phyloP scores from a whole-genome alignment of 305 asterid species.

The Solanum hybrid region DNA sequence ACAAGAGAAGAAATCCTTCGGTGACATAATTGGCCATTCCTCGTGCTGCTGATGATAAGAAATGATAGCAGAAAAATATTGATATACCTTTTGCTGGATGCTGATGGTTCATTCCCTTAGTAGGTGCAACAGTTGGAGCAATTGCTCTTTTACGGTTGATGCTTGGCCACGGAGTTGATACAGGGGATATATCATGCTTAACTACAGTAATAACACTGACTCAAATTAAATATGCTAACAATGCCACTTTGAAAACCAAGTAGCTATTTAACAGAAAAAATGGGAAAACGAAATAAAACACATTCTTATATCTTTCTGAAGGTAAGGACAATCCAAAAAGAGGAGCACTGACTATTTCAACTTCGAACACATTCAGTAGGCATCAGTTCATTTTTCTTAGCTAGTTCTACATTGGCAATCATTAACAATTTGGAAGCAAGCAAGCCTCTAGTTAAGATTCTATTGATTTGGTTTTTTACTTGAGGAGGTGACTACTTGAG shows the following conservation, averaged over 20 bases:
- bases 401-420: background rate
- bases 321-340: background rate
- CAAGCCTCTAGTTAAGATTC: background rate
- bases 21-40: background rate
- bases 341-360: background rate
- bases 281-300: background rate
- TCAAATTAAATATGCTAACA: background rate
- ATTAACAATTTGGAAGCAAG: background rate
- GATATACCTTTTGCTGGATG: slow-evolving; percentile 48
- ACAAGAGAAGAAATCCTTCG: slow-evolving; percentile 13
- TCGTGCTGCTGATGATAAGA: background rate
- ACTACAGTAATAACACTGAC: slow-evolving; percentile 18
- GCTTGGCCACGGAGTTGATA: slow-evolving; percentile 46
- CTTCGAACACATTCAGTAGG: background rate
- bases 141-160: slow-evolving; percentile 22
- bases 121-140: slow-evolving; percentile 45
- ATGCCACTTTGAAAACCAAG: background rate
- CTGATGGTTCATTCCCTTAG: slow-evolving; percentile 18
- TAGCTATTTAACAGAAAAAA: background rate
- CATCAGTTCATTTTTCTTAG: background rate
- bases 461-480: background rate
- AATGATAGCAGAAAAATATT: background rate
- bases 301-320: background rate
- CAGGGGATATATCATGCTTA: slow-evolving; percentile 34
- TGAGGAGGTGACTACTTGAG: background rate